These are phyloP conservation scores for Aspergillus floridensis DNA, from an alignment of 2,329 filamentous ascomycete genomes.

Conservation along the genomic window DNA sequence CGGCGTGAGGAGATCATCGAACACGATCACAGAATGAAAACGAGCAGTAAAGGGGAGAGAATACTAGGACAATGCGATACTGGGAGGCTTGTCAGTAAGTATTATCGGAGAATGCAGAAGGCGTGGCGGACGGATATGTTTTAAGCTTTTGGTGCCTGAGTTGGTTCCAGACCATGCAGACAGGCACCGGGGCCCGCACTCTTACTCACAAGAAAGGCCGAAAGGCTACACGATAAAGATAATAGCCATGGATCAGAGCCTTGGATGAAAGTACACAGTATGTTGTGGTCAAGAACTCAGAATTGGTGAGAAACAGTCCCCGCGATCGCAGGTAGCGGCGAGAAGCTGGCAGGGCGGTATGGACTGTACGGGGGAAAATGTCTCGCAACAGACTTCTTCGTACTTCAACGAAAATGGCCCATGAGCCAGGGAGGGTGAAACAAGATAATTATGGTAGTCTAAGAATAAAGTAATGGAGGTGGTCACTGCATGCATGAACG, in stretches of 20 bases:
- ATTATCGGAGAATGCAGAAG: background rate
- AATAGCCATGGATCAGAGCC: background rate
- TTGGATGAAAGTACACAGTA: background rate
- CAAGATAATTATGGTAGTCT: background rate
- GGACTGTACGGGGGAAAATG: background rate
- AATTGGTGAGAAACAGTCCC: background rate
- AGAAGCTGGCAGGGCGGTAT: background rate
- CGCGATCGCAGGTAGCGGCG: background rate
- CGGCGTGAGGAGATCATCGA: constrained; percentile 36
- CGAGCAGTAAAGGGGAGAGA: background rate
- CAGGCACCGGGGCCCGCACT: background rate
- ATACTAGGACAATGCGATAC: background rate
- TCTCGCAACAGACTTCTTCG: background rate
- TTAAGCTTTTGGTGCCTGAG: background rate
- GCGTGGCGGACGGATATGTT: background rate
- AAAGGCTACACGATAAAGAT: background rate
- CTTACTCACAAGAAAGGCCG: background rate
- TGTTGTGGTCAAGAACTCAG: no score
- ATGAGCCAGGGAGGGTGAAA: background rate
- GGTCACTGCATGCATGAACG: background rate
- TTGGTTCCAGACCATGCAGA: background rate
- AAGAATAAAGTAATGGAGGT: background rate
- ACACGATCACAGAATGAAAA: constrained; percentile 11
- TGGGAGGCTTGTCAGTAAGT: background rate
- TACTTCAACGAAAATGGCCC: background rate